Evolutionary conservation across 176 grass and related monocot species (phyloP).

Genomic region (Lolium perenne): DNA sequence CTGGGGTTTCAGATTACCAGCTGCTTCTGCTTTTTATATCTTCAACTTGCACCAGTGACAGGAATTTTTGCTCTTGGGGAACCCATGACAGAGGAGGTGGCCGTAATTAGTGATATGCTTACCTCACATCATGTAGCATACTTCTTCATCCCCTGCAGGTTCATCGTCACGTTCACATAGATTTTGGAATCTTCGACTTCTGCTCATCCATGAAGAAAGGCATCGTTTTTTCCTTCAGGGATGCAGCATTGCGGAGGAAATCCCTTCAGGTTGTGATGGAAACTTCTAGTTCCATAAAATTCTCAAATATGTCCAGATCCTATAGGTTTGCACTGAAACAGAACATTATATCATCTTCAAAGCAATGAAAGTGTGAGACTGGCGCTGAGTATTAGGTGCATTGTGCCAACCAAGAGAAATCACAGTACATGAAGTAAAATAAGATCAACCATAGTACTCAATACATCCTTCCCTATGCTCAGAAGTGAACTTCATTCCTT

Average conservation of each 20-base stretch:
- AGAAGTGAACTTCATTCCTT: conserved; percentile 34
- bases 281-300: not conserved
- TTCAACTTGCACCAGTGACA: not conserved
- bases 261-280: not conserved
- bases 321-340: not conserved
- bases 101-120: not conserved
- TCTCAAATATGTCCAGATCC: not conserved
- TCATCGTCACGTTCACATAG: not conserved
- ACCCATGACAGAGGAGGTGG: not conserved
- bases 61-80: not conserved
- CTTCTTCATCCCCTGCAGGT: not conserved
- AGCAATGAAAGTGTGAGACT: not conserved
- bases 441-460: not conserved
- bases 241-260: not conserved
- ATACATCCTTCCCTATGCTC: conserved; percentile 30
- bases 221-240: not conserved
- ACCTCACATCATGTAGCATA: not conserved
- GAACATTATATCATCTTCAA: not conserved
- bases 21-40: too few species aligned
- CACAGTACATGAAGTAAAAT: not conserved
- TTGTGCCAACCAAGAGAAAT: conserved; percentile 5
- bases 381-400: not conserved
- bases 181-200: not conserved
- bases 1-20: not conserved
- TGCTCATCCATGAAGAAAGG: not conserved